Evolutionary conservation across 805 yeast species (phyloP).

Genomic region (Metschnikowia anglica): DNA sequence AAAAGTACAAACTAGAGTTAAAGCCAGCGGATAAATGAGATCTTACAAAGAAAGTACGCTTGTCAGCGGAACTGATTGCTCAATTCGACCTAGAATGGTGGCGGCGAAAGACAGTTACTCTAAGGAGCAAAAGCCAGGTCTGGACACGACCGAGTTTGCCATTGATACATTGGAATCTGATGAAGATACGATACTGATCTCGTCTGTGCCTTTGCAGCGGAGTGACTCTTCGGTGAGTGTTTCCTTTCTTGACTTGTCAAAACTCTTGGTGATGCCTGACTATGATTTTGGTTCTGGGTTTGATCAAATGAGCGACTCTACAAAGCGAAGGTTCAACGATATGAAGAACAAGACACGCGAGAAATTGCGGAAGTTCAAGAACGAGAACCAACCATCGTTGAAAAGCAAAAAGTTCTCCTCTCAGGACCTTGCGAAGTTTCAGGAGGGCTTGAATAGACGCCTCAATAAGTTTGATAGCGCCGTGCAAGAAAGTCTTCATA

Average conservation of each 20-base stretch:
- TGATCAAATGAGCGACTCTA: slow-evolving; percentile 35
- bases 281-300: slow-evolving; percentile 44
- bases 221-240: slow-evolving; percentile 24
- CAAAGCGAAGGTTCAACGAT: slow-evolving; percentile 34
- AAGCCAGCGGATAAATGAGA: no score
- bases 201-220: slow-evolving; percentile 10
- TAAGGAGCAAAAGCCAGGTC: background rate
- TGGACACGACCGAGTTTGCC: background rate
- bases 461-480: slow-evolving; percentile 38
- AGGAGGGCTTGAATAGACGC: slow-evolving; percentile 32
- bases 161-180: slow-evolving; percentile 1
- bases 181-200: slow-evolving; percentile 6
- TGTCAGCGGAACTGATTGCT: slow-evolving; percentile 1
- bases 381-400: slow-evolving; percentile 17
- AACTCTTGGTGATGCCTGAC: slow-evolving; percentile 39
- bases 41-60: background rate
- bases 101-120: no score
- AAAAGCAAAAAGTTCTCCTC: slow-evolving; percentile 9
- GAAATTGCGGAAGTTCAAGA: slow-evolving; percentile 28
- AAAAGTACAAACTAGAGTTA: no score
- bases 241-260: slow-evolving; percentile 37
- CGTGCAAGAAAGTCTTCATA: slow-evolving; percentile 34
- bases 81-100: no score
- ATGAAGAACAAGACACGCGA: slow-evolving; percentile 38
- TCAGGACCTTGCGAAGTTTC: slow-evolving; percentile 31